phyloP scores from a whole-genome alignment of 2,329 filamentous ascomycete species.

The Talaromyces amestolkiae region DNA sequence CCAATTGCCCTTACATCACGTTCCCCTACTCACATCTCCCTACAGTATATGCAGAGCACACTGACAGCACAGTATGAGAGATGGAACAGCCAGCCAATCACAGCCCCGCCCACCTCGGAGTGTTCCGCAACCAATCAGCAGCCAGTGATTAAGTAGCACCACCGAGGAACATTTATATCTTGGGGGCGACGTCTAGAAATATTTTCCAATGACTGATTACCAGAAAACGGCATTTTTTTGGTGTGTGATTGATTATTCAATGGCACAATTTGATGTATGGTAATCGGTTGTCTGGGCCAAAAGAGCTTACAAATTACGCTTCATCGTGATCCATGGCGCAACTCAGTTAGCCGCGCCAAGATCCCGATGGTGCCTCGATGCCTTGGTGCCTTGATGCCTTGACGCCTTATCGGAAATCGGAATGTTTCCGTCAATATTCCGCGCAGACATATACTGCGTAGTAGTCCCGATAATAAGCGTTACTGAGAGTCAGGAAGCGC shows the following conservation, averaged over 20 bases:
- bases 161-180: neutral
- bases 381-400: neutral
- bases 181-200: neutral
- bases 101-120: neutral
- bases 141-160: neutral
- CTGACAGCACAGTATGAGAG: neutral
- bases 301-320: neutral
- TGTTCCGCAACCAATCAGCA: conserved; percentile 2
- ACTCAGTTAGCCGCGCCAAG: neutral
- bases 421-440: neutral
- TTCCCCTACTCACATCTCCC: neutral
- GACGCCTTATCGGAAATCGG: neutral
- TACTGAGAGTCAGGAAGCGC: neutral
- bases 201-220: neutral
- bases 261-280: too few relatives aligned
- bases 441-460: neutral
- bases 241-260: neutral
- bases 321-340: neutral
- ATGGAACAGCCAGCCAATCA: neutral
- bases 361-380: neutral
- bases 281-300: too few relatives aligned
- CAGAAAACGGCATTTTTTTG: neutral
- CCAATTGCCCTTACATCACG: neutral
- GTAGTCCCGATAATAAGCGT: too few relatives aligned
- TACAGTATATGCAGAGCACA: neutral